Conservation (phyloP, 768 basidiomycete species). For the Phlebiopsis flavidoalba region DNA sequence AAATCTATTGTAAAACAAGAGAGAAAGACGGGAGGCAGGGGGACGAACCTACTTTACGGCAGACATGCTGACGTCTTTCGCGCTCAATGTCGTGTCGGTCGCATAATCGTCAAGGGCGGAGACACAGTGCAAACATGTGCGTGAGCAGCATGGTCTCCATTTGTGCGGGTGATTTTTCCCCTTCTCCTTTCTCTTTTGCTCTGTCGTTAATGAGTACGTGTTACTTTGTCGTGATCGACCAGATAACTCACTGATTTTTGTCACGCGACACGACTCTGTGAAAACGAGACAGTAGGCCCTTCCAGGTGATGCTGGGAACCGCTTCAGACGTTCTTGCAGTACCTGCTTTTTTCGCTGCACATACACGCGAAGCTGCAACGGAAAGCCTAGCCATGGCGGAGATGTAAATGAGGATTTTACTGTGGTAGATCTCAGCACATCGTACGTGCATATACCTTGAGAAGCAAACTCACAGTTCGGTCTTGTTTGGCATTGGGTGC, state of each 20-base stretch:
- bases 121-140: slow-evolving; percentile 76
- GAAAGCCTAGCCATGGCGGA: slow-evolving; percentile 77
- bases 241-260: slow-evolving; percentile 51
- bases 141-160: slow-evolving; percentile 70
- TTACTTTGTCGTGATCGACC: not conserved
- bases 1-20: not conserved
- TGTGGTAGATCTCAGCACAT: slow-evolving; percentile 23
- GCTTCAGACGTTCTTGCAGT: slow-evolving; percentile 51
- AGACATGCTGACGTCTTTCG: slow-evolving; percentile 68
- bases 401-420: slow-evolving; percentile 77
- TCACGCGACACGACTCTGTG: slow-evolving; percentile 64
- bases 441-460: not conserved
- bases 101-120: slow-evolving; percentile 76
- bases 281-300: slow-evolving; percentile 74
- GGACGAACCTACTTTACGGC: slow-evolving; percentile 51
- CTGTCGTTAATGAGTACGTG: not conserved
- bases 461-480: slow-evolving; percentile 51
- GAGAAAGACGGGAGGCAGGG: not conserved
- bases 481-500: slow-evolving; percentile 50
- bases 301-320: slow-evolving; percentile 61
- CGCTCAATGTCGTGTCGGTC: slow-evolving; percentile 61
- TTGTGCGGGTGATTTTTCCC: slow-evolving; percentile 52
- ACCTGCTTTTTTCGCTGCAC: slow-evolving; percentile 50
- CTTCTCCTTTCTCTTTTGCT: no score
- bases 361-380: slow-evolving; percentile 38